These are phyloP conservation scores for Trichoderma sp. DNA, from an alignment of 2,329 filamentous ascomycete species.

Conservation along the genomic window DNA sequence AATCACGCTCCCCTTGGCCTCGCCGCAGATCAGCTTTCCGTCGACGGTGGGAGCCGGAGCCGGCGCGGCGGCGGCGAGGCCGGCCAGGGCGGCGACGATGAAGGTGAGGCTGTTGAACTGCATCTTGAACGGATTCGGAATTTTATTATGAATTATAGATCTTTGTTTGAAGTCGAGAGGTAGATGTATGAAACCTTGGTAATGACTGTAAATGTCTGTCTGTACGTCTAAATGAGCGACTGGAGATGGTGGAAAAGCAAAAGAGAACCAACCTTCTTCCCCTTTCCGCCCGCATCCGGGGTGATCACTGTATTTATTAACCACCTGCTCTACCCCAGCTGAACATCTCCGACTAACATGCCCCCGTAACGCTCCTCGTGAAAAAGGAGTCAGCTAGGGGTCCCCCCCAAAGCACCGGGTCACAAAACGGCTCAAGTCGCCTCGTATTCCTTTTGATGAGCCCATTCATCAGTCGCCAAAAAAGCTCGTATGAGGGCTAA, in stretches of 20 bases:
- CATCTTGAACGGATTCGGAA: neutral
- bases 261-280: neutral
- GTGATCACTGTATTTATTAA: slow-evolving; percentile 19
- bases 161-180: neutral
- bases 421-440: neutral
- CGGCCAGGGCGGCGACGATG: slow-evolving; percentile 8
- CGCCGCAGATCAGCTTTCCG: slow-evolving; percentile 7
- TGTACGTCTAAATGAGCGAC: slow-evolving; percentile 18
- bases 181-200: too few species aligned
- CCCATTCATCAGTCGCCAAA: too few species aligned
- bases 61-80: slow-evolving; percentile 19
- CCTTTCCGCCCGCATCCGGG: slow-evolving; percentile 1
- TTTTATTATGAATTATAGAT: too few species aligned
- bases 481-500: too few species aligned
- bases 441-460: slow-evolving; percentile 26
- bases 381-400: neutral
- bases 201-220: neutral
- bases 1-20: neutral
- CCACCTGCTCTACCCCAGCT: neutral
- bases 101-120: slow-evolving; percentile 17
- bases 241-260: neutral
- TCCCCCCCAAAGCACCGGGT: neutral
- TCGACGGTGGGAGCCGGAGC: slow-evolving; percentile 11
- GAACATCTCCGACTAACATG: neutral
- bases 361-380: neutral